A percentile compares a stretch with the other conserved stretches of the same genome.
Evolutionary conservation across 192 early-diverging fungal genomes (phyloP).

Genomic region (Backusella parvicylindrica): DNA sequence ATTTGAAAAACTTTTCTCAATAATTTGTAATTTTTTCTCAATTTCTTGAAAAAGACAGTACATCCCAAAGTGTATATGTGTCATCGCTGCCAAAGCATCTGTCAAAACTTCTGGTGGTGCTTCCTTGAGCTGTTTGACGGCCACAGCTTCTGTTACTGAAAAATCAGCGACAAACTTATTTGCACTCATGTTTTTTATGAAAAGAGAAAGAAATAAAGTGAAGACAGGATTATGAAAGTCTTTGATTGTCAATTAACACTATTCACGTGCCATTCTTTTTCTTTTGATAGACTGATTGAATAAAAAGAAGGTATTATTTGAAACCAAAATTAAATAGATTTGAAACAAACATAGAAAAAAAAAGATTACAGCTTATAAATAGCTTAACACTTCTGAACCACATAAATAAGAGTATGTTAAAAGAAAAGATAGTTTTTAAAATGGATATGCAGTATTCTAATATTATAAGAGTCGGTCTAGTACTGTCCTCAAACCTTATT

Average conservation of each 20-base stretch:
- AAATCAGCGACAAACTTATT: conserved; percentile 34
- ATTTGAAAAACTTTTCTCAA: too few species aligned
- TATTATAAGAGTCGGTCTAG: too few species aligned
- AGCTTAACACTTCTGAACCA: background rate
- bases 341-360: background rate
- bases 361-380: too few species aligned
- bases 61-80: conserved; percentile 47
- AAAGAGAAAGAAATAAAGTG: background rate
- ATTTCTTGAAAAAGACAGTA: too few species aligned
- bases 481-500: too few species aligned
- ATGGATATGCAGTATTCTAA: too few species aligned
- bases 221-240: background rate
- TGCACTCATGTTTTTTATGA: background rate
- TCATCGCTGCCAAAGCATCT: conserved; percentile 21
- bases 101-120: conserved; percentile 40
- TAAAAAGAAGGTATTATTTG: background rate
- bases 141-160: conserved; percentile 26
- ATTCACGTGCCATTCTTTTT: background rate
- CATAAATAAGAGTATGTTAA: too few species aligned
- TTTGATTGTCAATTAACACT: background rate
- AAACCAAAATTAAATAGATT: background rate
- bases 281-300: background rate
- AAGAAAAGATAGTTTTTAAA: too few species aligned
- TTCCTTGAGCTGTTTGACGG: conserved; percentile 43
- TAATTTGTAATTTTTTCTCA: too few species aligned